Base-by-base conservation (phyloP, 192 early-diverging fungal genomes). In the Martensiomyces pterosporus region DNA sequence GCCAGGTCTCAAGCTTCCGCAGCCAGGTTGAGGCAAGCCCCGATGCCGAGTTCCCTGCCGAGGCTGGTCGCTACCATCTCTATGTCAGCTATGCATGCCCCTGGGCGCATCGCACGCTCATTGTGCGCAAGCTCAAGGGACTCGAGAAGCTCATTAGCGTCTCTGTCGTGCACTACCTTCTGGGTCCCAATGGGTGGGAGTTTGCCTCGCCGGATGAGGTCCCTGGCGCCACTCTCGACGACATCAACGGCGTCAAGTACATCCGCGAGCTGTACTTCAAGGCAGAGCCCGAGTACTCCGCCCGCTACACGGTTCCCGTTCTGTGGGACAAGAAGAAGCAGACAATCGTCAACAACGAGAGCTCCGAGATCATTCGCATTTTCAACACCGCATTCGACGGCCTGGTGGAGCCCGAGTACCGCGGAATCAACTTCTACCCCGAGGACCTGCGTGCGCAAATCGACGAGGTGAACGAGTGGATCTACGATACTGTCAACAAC, bases 281-380 rank as follows among this genome's bases (percentile, higher is more conserved):
- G 78, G 91, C 87, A 8, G 76, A 92, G 36, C 80, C 86, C 13
- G 72, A 89, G 43, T 93, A 91, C 49, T 38, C 53, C 2, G 65
- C 63, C 18, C 80, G 85, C 17, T 88, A 87, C 64, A 98, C 96
- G 2, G 96, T 98, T 2, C 96, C 96, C 16, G 83, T 97, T 33
- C 82, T 98, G 18, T 97, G 93, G 94, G 96, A 98, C 74, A 97
- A 88, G 79, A 91, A 94, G 71, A 67, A 70, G 22, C 40, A 82
- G 33, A 98, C 93, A 19, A 97, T 98, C 43, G 86, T 91, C 14
- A 98, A 92, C 84, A 98, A 98, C 71, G 96, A 98, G 74, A 84
- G 81, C 52, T 88, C 87, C 5, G 96, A 98, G 59, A 96, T 98
- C 39, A 97, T 98, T 43, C 82, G 91, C 18, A 93, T 95, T 71